These are phyloP conservation scores for Daedaleopsis nitida DNA, from an alignment of 768 basidiomycete genomes.

Conservation along the genomic window DNA sequence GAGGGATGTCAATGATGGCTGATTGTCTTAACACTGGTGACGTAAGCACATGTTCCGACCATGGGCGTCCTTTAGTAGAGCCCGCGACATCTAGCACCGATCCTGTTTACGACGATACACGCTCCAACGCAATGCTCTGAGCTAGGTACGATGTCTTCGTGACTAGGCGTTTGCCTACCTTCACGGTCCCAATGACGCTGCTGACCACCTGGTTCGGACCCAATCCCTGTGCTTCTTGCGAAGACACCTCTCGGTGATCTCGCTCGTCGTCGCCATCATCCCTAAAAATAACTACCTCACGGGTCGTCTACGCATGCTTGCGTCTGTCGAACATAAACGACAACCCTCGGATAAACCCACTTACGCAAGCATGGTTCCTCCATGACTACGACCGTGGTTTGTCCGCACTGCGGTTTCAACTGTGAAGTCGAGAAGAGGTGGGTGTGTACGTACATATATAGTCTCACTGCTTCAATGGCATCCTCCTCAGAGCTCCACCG, in stretches of 20 bases:
- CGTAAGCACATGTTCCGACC: neutral
- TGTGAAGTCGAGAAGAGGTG: neutral
- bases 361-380: constrained; percentile 3
- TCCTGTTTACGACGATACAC: no score
- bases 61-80: no score
- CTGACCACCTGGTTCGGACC: no score
- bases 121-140: no score
- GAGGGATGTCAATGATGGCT: no score
- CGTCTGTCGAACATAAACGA: neutral
- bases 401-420: constrained; percentile 8
- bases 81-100: no score
- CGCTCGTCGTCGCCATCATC: neutral
- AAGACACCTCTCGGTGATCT: neutral
- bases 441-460: constrained; percentile 11
- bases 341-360: constrained; percentile 11
- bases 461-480: neutral
- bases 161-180: no score
- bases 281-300: constrained; percentile 9
- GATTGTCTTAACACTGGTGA: neutral
- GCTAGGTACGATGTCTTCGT: no score
- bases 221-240: neutral
- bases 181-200: no score
- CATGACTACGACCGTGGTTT: constrained; percentile 9
- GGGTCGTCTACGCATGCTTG: neutral
- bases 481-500: neutral